phyloP scores from a whole-genome alignment of 345 rosid genomes.

The Gossypium anomalum region DNA sequence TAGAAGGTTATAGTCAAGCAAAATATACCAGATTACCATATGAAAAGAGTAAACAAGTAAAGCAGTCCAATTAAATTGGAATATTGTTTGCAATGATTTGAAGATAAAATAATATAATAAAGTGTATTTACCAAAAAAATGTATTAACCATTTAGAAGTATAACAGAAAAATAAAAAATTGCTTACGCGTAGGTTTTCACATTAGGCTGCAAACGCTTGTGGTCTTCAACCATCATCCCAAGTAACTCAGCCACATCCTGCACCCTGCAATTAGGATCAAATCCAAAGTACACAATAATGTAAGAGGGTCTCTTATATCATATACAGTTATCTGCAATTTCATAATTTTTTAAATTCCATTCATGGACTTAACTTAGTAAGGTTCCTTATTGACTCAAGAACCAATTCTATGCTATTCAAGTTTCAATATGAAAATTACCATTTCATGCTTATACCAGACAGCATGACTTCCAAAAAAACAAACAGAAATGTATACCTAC shows the following conservation, averaged over 20 bases:
- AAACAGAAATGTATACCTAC: background rate
- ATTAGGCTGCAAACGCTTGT: slow-evolving; percentile 86
- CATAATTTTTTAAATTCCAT: background rate
- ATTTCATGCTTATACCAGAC: background rate
- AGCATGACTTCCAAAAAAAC: background rate
- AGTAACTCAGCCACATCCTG: slow-evolving; percentile 96
- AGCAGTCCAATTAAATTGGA: background rate
- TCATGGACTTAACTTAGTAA: background rate
- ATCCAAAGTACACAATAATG: slow-evolving; percentile 1
- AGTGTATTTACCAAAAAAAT: background rate
- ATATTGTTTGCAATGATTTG: background rate
- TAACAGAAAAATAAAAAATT: slow-evolving; percentile 10
- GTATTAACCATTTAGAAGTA: slow-evolving; percentile 7
- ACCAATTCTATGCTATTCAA: slow-evolving; percentile 1
- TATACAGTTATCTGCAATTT: background rate
- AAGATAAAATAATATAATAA: background rate
- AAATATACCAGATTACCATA: background rate
- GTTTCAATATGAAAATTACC: background rate
- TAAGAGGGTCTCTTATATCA: background rate
- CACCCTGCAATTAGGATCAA: slow-evolving; percentile 49
- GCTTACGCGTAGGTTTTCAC: slow-evolving; percentile 84
- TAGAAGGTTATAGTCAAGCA: background rate
- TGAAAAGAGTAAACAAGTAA: background rate
- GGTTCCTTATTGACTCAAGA: background rate
- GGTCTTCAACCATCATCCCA: slow-evolving; percentile 97